Conservation (phyloP, 179 eudicot genomes). For the Sideroxylon spinosum region DNA sequence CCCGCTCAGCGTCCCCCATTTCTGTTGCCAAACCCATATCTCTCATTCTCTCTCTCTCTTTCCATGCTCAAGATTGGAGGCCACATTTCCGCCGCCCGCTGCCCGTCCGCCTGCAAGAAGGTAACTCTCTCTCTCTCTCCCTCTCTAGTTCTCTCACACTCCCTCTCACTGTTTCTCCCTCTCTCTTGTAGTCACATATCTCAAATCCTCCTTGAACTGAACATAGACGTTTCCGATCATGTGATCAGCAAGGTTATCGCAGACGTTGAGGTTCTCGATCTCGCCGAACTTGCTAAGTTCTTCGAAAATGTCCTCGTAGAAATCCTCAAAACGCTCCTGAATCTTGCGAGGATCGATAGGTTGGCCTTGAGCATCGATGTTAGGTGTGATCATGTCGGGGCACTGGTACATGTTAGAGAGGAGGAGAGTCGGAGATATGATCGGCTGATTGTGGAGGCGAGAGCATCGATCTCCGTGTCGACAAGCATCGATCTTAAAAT, state of each 20-base stretch:
- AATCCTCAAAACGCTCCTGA: conserved; percentile 53
- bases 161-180: too few species aligned
- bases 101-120: too few species aligned
- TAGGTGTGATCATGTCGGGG: conserved; percentile 64
- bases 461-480: conserved; percentile 66
- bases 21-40: too few species aligned
- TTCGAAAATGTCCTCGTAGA: conserved; percentile 52
- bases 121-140: too few species aligned
- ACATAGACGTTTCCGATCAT: conserved; percentile 66
- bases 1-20: too few species aligned
- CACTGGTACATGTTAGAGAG: conserved; percentile 71
- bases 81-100: too few species aligned
- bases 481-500: conserved; percentile 69
- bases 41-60: too few species aligned
- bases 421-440: conserved; percentile 51
- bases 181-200: too few species aligned
- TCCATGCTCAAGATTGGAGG: too few species aligned
- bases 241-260: conserved; percentile 68
- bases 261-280: conserved; percentile 50
- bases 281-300: conserved; percentile 55
- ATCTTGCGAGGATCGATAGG: conserved; percentile 52
- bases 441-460: conserved; percentile 61
- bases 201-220: conserved; percentile 57
- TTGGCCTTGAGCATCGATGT: conserved; percentile 68
- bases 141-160: too few species aligned